These are phyloP conservation scores for Globisporangium polare DNA, from an alignment of 352 stramenopile species.

Conservation along the genomic window DNA sequence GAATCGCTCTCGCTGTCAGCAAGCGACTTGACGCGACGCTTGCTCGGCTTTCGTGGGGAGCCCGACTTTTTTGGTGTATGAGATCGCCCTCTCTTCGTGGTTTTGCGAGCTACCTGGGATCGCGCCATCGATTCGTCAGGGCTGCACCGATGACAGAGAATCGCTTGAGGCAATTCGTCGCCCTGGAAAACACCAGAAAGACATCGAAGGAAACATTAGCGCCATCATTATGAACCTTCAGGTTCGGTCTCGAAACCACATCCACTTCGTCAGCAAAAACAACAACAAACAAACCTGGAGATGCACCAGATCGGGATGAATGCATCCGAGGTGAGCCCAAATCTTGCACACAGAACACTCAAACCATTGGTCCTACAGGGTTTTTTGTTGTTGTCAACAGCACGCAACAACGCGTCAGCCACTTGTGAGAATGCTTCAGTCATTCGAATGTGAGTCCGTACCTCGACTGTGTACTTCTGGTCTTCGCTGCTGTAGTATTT, in stretches of 20 bases:
- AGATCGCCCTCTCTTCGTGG: background rate
- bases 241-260: background rate
- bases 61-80: background rate
- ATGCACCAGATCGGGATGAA: slow-evolving; percentile 41
- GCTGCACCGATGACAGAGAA: slow-evolving; percentile 7
- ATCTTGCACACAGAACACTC: slow-evolving; percentile 78
- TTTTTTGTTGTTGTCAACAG: background rate
- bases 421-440: background rate
- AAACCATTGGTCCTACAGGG: slow-evolving; percentile 67
- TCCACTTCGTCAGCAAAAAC: too few relatives aligned
- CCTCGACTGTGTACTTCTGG: slow-evolving; percentile 43
- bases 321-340: slow-evolving; percentile 68
- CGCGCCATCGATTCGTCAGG: background rate
- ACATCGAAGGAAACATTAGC: background rate
- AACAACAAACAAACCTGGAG: slow-evolving; percentile 18
- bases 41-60: slow-evolving; percentile 6
- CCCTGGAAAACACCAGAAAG: background rate
- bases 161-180: slow-evolving; percentile 11
- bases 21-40: background rate
- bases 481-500: slow-evolving; percentile 67
- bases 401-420: background rate
- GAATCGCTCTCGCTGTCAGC: slow-evolving; percentile 13
- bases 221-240: background rate
- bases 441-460: slow-evolving; percentile 14
- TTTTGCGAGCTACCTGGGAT: background rate